A percentile compares a stretch with the other conserved stretches of the same genome.
Evolutionary conservation across 73 alveolate genomes (phyloP).

Genomic region (Symbiodinium pilosum): DNA sequence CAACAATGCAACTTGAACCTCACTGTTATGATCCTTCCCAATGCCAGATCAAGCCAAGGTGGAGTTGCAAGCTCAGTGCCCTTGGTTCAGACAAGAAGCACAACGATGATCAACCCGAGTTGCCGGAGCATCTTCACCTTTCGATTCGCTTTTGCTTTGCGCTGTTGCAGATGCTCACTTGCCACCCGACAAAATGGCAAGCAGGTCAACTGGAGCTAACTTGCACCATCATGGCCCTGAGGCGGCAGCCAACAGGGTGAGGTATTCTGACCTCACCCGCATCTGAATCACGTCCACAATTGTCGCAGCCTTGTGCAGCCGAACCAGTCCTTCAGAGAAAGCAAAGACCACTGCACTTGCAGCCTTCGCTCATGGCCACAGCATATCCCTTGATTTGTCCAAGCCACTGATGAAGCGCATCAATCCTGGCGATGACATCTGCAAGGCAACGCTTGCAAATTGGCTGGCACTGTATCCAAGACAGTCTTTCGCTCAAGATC

Average conservation of each 20-base stretch:
- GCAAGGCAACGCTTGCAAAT: no score
- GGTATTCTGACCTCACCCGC: slow-evolving; percentile 55
- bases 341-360: neutral
- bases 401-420: neutral
- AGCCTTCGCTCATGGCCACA: no score
- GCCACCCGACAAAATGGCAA: no score
- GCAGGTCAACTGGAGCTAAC: neutral
- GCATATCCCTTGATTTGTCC: neutral
- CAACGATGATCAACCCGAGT: slow-evolving; percentile 39
- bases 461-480: no score
- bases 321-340: slow-evolving; percentile 20
- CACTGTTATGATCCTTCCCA: no score
- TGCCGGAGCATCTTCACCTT: slow-evolving; percentile 74
- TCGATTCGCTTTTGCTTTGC: neutral
- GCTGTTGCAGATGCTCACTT: no score
- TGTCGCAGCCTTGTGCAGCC: slow-evolving; percentile 83
- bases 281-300: slow-evolving; percentile 69
- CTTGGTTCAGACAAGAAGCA: slow-evolving; percentile 22
- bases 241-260: slow-evolving; percentile 24
- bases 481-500: no score
- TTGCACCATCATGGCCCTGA: neutral
- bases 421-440: neutral
- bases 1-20: no score
- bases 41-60: neutral
- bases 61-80: no score